Evolutionary conservation across 2,329 filamentous ascomycete species (phyloP), one percentile per base, ranked within the genome.

Genomic region (Dryadomyces quercus-mongolicae): DNA sequence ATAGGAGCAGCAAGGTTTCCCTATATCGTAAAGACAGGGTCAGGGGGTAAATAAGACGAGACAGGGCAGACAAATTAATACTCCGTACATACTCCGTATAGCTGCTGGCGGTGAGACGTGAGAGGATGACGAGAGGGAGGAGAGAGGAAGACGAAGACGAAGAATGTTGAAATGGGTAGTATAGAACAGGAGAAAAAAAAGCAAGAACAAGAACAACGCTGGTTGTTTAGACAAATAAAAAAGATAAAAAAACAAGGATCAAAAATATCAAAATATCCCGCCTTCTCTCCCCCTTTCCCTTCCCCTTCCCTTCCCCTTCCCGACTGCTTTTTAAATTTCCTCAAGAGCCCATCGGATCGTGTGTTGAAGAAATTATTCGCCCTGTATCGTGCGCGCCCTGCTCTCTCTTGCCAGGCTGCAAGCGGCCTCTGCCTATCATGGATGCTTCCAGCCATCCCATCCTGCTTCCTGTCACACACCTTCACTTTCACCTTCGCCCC

Each of bases 41-140:
- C 10, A 22, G 18, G 21, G 9, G 21, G 25, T 40, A 10, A 31
- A 42, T 5, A 40, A 47, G 13, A 40, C 44, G 40, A n/a, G 45
- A 47, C 6, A 34, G 18, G 47, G 48, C 36, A 44, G 49, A 51
- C 49, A 46, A 47, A 44, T 36, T 53, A 21, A 36, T 42, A 46
- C 45, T 45, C 38, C 38, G 50, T 46, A 52, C 50, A 52, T 25
- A n/a, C n/a, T n/a, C n/a, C n/a, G n/a, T n/a, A 34, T 51, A 21
- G 38, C 31, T 40, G 40, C 42, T 44, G 42, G 21, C 42, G 42
- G 25, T n/a, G 50, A 46, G 13, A 20, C n/a, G 13, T 21, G 20
- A 22, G 22, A 15, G 38, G 9, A 7, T 18, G 15, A 20, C 7
- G 22, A 18, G 36, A 21, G n/a, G 21, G 34, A n/a, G 10, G 22